Evolutionary conservation across 179 eudicot species (phyloP).

Genomic region (Beta lomatogona): DNA sequence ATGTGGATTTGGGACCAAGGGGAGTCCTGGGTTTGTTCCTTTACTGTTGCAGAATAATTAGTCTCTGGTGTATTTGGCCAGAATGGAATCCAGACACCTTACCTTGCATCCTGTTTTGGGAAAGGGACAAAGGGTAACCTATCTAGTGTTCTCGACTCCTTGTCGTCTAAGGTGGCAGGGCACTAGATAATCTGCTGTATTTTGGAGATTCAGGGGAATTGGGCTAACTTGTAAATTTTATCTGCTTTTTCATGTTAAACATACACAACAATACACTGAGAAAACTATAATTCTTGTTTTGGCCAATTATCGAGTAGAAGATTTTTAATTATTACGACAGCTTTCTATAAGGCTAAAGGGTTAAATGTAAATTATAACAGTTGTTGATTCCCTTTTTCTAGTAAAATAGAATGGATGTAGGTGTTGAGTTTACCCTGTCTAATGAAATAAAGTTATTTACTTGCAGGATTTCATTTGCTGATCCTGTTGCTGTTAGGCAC

Average conservation of each 20-base stretch:
- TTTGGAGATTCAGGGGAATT: background rate
- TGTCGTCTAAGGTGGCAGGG: background rate
- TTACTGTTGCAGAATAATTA: background rate
- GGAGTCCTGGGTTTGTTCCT: background rate
- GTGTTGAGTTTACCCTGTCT: background rate
- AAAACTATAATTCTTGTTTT: no score
- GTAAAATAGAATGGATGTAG: background rate
- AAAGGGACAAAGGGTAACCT: no score
- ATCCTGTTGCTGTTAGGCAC: slow-evolving; percentile 98
- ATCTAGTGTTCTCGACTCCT: background rate
- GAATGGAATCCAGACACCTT: background rate
- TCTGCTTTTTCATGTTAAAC: background rate
- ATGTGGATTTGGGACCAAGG: background rate
- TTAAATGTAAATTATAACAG: background rate
- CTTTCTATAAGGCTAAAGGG: background rate
- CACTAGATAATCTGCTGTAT: background rate
- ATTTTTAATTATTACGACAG: background rate
- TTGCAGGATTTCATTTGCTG: slow-evolving; percentile 89
- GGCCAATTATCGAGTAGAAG: no score
- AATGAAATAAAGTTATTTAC: slow-evolving; percentile 1
- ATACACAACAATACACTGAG: no score
- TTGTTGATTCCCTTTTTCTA: background rate
- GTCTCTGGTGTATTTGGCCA: background rate
- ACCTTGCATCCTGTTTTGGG: background rate
- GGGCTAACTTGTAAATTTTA: no score